Conservation (phyloP, 495 filamentous ascomycete genomes). For the Neurospora sp. region DNA sequence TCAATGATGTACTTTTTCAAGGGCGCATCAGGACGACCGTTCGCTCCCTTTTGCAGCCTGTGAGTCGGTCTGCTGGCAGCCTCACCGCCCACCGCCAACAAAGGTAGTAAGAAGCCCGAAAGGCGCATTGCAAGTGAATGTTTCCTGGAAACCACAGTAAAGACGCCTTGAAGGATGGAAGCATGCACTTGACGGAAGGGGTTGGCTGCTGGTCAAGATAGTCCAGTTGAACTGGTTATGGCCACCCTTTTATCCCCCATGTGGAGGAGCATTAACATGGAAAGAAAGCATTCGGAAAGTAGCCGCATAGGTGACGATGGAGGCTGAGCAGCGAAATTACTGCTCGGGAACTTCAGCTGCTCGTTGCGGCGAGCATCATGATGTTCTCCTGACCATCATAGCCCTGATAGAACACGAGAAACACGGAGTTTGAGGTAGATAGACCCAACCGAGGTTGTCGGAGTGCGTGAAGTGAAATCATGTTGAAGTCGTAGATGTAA, state of each 20-base stretch:
- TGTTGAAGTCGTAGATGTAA: not conserved
- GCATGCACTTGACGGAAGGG: not conserved
- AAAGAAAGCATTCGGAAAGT: not conserved
- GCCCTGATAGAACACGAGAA: not conserved
- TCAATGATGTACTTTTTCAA: slow-evolving; percentile 12
- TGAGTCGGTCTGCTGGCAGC: not conserved
- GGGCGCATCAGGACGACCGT: not conserved
- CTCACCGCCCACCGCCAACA: not conserved
- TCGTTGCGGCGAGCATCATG: not conserved
- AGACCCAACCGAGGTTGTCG: not conserved
- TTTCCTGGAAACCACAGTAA: not conserved
- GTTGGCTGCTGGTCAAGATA: not conserved
- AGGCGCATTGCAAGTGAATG: not conserved
- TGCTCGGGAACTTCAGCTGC: not conserved
- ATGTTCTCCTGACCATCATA: not conserved
- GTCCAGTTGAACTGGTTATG: not conserved
- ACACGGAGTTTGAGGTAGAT: not conserved
- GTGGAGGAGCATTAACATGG: not conserved
- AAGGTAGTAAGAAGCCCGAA: not conserved
- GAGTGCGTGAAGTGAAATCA: not conserved
- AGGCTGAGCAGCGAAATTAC: not conserved
- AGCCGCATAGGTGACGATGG: not conserved
- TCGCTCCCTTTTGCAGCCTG: not conserved
- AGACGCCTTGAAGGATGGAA: not conserved
- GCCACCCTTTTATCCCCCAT: not conserved